A percentile compares a stretch with the other conserved stretches of the same genome.
These are phyloP conservation scores for Paraphaeosphaeria sporulosa DNA, from an alignment of 2,329 filamentous ascomycete genomes.

Conservation along the genomic window DNA sequence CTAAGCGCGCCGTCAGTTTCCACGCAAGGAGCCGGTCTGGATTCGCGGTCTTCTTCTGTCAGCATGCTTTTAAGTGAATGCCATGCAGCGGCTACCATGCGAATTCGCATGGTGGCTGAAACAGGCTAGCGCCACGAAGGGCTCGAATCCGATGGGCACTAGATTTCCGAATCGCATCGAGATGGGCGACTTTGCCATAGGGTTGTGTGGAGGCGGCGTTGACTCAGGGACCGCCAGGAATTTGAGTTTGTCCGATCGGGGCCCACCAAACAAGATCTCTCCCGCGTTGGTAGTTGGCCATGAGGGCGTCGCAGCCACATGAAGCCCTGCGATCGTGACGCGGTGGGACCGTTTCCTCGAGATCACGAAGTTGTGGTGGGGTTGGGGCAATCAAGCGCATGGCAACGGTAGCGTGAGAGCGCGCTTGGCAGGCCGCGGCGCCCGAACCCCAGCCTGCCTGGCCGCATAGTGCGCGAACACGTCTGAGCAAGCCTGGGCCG, in stretches of 20 bases:
- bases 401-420: background rate
- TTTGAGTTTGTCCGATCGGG: background rate
- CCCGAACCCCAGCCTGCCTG: slow-evolving; percentile 4
- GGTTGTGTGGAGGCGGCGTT: background rate
- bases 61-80: background rate
- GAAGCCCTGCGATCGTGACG: slow-evolving; percentile 4
- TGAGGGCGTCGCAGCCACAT: background rate
- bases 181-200: background rate
- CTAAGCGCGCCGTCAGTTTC: background rate
- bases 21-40: background rate
- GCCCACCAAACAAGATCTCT: background rate
- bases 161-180: background rate
- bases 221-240: background rate
- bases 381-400: background rate
- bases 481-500: slow-evolving; percentile 1
- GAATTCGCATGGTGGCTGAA: background rate
- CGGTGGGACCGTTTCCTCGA: background rate
- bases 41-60: background rate
- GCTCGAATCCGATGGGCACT: background rate
- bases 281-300: background rate
- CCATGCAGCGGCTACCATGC: background rate
- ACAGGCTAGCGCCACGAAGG: background rate
- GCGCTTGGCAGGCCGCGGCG: background rate
- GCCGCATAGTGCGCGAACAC: background rate
- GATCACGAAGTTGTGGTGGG: slow-evolving; percentile 6